These are phyloP conservation scores for Microbotryum silenes-acaulis DNA, from an alignment of 1,284 basidiomycete species.

Conservation along the genomic window DNA sequence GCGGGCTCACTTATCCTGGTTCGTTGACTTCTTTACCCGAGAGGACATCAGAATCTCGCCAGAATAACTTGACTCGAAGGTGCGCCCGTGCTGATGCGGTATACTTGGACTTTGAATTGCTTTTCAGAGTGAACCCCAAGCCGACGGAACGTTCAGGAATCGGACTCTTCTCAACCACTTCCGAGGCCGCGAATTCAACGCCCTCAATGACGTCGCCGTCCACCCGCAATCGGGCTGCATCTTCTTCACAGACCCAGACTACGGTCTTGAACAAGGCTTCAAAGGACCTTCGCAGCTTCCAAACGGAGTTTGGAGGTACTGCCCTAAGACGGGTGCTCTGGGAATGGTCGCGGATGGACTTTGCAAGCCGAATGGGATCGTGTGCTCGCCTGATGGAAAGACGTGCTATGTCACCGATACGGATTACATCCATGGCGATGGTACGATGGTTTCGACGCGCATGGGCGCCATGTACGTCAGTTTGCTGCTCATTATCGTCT, in stretches of 20 bases:
- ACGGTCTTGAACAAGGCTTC: slow-evolving; percentile 50
- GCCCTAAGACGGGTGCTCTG: slow-evolving; percentile 55
- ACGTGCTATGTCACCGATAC: slow-evolving; percentile 57
- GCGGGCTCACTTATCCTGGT: too few relatives aligned
- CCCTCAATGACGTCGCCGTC: slow-evolving; percentile 67
- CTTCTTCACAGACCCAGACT: slow-evolving; percentile 62
- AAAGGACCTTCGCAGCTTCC: slow-evolving; percentile 57
- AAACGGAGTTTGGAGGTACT: slow-evolving; percentile 64
- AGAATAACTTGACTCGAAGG: too few relatives aligned
- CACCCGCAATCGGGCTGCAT: slow-evolving; percentile 56
- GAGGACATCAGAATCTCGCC: too few relatives aligned
- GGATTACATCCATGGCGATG: slow-evolving; percentile 12
- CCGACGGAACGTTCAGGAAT: not conserved
- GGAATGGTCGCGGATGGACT: slow-evolving; percentile 64
- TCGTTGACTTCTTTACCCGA: too few relatives aligned
- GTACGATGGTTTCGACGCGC: slow-evolving; percentile 2
- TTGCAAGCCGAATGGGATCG: slow-evolving; percentile 54
- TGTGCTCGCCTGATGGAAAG: slow-evolving; percentile 58
- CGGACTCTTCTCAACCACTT: slow-evolving; percentile 45
- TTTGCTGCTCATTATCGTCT: not conserved
- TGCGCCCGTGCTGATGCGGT: too few relatives aligned
- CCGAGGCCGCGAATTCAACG: slow-evolving; percentile 70
- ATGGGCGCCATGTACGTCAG: slow-evolving; percentile 6
- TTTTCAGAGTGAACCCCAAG: not conserved
- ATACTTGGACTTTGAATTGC: too few relatives aligned